These are phyloP conservation scores for Seminavis robusta DNA, from an alignment of 108 stramenopile genomes.

Conservation along the genomic window DNA sequence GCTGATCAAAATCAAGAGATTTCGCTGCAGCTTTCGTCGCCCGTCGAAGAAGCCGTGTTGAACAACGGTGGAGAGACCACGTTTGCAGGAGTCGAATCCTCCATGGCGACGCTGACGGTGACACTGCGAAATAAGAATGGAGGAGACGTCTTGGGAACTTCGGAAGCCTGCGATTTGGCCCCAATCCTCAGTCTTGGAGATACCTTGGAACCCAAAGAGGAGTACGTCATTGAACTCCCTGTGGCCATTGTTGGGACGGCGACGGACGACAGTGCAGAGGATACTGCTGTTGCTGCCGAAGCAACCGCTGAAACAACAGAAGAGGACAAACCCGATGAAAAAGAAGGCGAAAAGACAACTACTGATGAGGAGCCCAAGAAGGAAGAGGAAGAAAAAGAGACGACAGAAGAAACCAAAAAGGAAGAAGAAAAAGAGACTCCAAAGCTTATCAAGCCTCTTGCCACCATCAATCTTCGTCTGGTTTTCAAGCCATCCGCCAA, in stretches of 20 bases:
- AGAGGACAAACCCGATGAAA: slow-evolving; percentile 13
- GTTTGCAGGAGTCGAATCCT: slow-evolving; percentile 63
- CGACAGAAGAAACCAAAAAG: slow-evolving; percentile 1
- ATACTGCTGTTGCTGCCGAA: slow-evolving; percentile 3
- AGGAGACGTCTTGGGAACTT: slow-evolving; percentile 53
- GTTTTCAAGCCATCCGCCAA: slow-evolving; percentile 71
- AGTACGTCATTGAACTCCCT: slow-evolving; percentile 37
- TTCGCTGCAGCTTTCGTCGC: slow-evolving; percentile 68
- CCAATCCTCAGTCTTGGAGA: slow-evolving; percentile 42
- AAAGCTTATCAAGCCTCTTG: slow-evolving; percentile 30
- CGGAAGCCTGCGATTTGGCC: slow-evolving; percentile 53
- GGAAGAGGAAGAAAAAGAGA: slow-evolving; percentile 4
- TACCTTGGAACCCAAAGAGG: slow-evolving; percentile 23
- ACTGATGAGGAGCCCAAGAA: too few relatives aligned
- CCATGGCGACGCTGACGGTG: slow-evolving; percentile 57
- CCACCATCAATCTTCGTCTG: slow-evolving; percentile 51
- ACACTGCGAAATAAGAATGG: slow-evolving; percentile 46
- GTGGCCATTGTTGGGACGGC: slow-evolving; percentile 45
- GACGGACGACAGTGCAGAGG: too few relatives aligned
- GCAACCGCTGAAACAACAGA: neutral
- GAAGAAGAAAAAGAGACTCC: slow-evolving; percentile 16
- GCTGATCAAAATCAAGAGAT: slow-evolving; percentile 29
- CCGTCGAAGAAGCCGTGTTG: slow-evolving; percentile 61
- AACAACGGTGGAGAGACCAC: slow-evolving; percentile 39
- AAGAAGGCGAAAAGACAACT: slow-evolving; percentile 11